Evolutionary conservation across 352 stramenopile genomes (phyloP).

Genomic region (Phytophthora palmivora): DNA sequence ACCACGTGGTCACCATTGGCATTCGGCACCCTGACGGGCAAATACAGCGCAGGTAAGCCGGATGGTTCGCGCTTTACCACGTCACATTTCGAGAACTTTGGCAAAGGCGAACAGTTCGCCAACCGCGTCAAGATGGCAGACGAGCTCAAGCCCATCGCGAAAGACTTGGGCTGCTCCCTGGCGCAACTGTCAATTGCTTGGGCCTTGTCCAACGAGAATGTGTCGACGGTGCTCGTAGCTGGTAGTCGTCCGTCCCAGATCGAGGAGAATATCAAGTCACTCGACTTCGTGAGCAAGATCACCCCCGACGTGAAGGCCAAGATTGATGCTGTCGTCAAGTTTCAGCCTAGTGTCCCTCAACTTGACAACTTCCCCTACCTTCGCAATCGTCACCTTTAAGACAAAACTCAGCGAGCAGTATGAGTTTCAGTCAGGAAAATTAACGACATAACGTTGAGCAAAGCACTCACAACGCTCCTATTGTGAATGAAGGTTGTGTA

Average conservation of each 20-base stretch:
- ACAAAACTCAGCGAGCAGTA: not conserved
- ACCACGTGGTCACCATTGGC: conserved; percentile 12
- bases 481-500: conserved; percentile 19
- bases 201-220: conserved; percentile 9
- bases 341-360: not conserved
- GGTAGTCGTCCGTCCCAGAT: conserved; percentile 11
- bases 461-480: not conserved
- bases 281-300: conserved; percentile 11
- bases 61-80: conserved; percentile 2
- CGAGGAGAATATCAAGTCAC: conserved; percentile 12
- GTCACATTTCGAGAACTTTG: not conserved
- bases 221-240: conserved; percentile 16
- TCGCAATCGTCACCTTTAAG: conserved; percentile 2
- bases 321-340: conserved; percentile 11
- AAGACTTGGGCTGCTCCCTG: conserved; percentile 3
- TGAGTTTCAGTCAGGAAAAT: too few relatives aligned
- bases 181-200: conserved; percentile 15
- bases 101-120: not conserved
- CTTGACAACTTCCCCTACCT: not conserved
- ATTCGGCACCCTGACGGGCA: conserved; percentile 11
- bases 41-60: conserved; percentile 8
- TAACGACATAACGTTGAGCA: too few relatives aligned
- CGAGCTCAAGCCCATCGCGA: conserved; percentile 7
- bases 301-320: conserved; percentile 11
- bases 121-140: conserved; percentile 8